Conservation (phyloP, 768 basidiomycete genomes). For the Calocybe indica region DNA sequence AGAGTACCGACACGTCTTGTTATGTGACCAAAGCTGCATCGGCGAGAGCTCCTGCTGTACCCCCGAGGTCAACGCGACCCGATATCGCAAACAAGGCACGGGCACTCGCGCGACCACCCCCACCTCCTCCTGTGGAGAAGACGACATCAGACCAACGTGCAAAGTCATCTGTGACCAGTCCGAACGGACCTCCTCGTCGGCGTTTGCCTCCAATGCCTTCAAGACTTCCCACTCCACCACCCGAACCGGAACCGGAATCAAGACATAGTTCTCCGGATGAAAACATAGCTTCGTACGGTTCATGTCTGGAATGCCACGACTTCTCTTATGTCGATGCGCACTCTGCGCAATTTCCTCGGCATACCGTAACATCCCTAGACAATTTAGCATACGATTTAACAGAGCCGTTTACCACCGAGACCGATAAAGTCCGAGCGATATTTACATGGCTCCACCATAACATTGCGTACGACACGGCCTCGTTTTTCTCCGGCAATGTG, state of each 20-base stretch:
- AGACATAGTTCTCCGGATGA: constrained; percentile 1
- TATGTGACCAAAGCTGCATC: no score
- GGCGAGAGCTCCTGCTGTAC: constrained; percentile 11
- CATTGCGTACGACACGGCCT: constrained; percentile 35
- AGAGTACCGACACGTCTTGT: no score
- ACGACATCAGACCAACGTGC: neutral
- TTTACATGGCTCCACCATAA: constrained; percentile 44
- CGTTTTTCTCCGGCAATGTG: constrained; percentile 39
- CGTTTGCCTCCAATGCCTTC: constrained; percentile 25
- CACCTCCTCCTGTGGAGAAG: constrained; percentile 22
- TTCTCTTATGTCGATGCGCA: constrained; percentile 37
- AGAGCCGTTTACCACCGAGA: constrained; percentile 33
- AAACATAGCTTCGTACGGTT: constrained; percentile 3
- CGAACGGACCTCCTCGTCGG: constrained; percentile 10
- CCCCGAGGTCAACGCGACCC: constrained; percentile 12
- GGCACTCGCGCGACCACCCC: constrained; percentile 26
- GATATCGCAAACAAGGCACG: constrained; percentile 13
- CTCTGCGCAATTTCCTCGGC: constrained; percentile 36
- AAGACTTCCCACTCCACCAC: constrained; percentile 23
- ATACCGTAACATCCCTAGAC: constrained; percentile 29
- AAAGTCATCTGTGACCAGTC: neutral
- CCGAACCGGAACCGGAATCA: constrained; percentile 16
- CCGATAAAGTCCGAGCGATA: constrained; percentile 40
- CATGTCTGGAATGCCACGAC: constrained; percentile 39
- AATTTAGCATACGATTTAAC: constrained; percentile 35